These are phyloP conservation scores for Ustilago bromivora DNA, from an alignment of 1,284 basidiomycete species.

Conservation along the genomic window DNA sequence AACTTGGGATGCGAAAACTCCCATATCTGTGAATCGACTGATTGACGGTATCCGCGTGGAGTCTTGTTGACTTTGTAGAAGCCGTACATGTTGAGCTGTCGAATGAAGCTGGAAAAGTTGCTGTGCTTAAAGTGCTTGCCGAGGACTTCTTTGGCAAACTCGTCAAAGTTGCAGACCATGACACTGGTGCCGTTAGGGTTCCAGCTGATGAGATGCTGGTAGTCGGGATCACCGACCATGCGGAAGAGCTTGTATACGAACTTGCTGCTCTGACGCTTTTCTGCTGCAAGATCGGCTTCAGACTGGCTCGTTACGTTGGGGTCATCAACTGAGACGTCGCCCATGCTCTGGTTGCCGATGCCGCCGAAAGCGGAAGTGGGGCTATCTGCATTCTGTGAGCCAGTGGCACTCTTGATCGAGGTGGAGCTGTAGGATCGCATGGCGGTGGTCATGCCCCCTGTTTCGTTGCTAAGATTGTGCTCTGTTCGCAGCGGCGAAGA, in stretches of 20 bases:
- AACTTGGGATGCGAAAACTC: constrained; percentile 90
- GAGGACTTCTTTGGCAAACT: constrained; percentile 68
- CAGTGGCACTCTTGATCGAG: constrained; percentile 44
- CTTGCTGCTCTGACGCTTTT: constrained; percentile 55
- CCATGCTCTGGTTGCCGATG: constrained; percentile 31
- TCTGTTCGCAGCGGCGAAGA: constrained; percentile 39
- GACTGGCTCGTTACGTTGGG: constrained; percentile 40
- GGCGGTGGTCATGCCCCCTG: constrained; percentile 13
- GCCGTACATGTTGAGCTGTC: constrained; percentile 83
- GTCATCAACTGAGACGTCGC: constrained; percentile 43
- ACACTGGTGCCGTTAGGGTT: constrained; percentile 59
- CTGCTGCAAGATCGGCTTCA: constrained; percentile 48
- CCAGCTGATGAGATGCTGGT: constrained; percentile 63
- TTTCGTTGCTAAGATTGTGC: constrained; percentile 28
- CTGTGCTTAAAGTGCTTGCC: constrained; percentile 71
- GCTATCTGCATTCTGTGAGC: constrained; percentile 43
- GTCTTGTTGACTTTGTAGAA: constrained; percentile 75
- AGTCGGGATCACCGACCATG: constrained; percentile 63
- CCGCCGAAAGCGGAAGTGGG: constrained; percentile 32
- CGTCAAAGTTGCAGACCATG: constrained; percentile 66
- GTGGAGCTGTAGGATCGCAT: constrained; percentile 47
- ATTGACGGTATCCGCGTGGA: constrained; percentile 80
- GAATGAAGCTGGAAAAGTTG: constrained; percentile 88
- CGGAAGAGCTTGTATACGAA: constrained; percentile 64
- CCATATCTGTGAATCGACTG: constrained; percentile 84